phyloP scores from a whole-genome alignment of 1,284 basidiomycete species.

The Ustilago cynodontis region DNA sequence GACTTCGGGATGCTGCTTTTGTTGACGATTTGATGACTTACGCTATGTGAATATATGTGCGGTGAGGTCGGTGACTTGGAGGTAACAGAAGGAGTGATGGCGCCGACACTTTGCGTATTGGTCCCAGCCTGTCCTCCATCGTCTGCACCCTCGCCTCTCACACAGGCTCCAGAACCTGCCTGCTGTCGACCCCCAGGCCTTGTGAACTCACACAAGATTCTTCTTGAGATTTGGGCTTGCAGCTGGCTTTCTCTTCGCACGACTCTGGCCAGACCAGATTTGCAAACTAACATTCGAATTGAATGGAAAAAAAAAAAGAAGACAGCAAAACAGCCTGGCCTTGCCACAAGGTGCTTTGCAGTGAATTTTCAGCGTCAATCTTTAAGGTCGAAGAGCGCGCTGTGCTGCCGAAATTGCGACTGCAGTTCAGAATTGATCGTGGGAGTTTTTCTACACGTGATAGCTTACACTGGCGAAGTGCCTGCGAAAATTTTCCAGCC shows the following conservation, averaged over 20 bases:
- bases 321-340: neutral
- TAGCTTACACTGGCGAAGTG: neutral
- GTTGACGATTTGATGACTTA: conserved; percentile 25
- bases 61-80: conserved; percentile 54
- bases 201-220: no score
- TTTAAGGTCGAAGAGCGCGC: neutral
- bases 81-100: conserved; percentile 18
- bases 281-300: conserved; percentile 27
- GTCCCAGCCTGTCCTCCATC: no score
- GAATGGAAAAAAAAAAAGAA: neutral
- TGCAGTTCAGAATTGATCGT: conserved; percentile 11
- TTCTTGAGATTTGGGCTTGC: neutral
- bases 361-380: neutral
- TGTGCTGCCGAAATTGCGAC: neutral
- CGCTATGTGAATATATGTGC: conserved; percentile 49
- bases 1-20: conserved; percentile 4
- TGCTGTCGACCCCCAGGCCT: neutral
- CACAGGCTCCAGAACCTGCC: neutral
- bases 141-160: neutral
- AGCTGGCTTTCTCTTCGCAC: neutral
- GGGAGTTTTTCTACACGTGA: conserved; percentile 50
- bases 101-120: conserved; percentile 5
- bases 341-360: neutral
- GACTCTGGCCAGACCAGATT: neutral
- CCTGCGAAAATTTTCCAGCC: neutral